Evolutionary conservation across 2,329 filamentous ascomycete species (phyloP).

Genomic region (Fusarium sp.): DNA sequence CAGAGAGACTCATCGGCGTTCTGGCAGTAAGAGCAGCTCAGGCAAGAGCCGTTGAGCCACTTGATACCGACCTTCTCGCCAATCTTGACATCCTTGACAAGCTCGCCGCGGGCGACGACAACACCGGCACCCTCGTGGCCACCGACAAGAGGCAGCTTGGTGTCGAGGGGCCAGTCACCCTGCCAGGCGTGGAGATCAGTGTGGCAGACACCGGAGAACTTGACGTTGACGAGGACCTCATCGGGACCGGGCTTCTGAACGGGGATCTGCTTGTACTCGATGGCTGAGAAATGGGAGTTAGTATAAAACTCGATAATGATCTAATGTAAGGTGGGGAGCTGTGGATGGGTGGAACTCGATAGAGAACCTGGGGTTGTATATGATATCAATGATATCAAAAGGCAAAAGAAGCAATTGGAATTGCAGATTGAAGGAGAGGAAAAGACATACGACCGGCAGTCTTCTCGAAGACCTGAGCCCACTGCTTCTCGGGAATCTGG

Average conservation of each 20-base stretch:
- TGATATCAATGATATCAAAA: conserved; percentile 30
- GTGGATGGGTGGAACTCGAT: conserved; percentile 31
- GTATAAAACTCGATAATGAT: conserved; percentile 19
- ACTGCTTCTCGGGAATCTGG: conserved; percentile 83
- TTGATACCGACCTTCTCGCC: conserved; percentile 91
- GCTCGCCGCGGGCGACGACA: conserved; percentile 81
- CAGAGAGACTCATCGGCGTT: conserved; percentile 87
- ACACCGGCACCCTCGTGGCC: conserved; percentile 84
- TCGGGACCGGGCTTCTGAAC: conserved; percentile 85
- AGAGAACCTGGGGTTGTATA: conserved; percentile 5
- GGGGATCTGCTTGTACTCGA: conserved; percentile 83
- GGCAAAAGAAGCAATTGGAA: conserved; percentile 15
- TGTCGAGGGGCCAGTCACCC: conserved; percentile 88
- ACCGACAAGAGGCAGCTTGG: conserved; percentile 87
- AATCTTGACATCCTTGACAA: conserved; percentile 82
- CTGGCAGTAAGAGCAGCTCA: conserved; percentile 86
- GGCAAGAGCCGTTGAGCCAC: conserved; percentile 92
- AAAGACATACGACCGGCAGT: conserved; percentile 73
- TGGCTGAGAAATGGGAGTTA: conserved; percentile 57
- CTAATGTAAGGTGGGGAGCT: conserved; percentile 19
- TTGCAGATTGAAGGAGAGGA: conserved; percentile 1
- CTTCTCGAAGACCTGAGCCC: conserved; percentile 91
- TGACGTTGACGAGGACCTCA: conserved; percentile 92
- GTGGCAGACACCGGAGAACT: conserved; percentile 91
- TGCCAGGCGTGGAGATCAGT: conserved; percentile 84